Conservation (phyloP, 2,329 filamentous ascomycete species). For the Leptographium lundbergii region DNA sequence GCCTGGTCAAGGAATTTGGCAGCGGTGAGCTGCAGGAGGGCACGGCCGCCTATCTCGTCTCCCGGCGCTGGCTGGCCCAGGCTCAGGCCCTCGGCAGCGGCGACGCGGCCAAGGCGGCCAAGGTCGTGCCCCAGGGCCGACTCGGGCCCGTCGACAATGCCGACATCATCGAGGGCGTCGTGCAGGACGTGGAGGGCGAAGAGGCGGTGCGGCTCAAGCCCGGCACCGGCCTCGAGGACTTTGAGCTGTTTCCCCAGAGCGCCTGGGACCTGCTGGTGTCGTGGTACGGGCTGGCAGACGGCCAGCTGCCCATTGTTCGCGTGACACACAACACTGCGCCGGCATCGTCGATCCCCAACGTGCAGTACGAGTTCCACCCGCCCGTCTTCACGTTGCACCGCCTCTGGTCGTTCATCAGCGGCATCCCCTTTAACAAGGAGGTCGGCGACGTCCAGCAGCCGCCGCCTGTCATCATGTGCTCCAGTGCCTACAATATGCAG, state of each 20-base stretch:
- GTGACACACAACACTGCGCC: slow-evolving; percentile 64
- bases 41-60: slow-evolving; percentile 67
- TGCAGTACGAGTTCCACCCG: slow-evolving; percentile 74
- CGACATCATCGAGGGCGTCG: slow-evolving; percentile 56
- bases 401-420: slow-evolving; percentile 49
- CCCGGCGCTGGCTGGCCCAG: slow-evolving; percentile 62
- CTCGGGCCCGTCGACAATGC: slow-evolving; percentile 81
- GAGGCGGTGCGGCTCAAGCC: slow-evolving; percentile 63
- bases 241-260: slow-evolving; percentile 62
- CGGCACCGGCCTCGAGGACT: slow-evolving; percentile 56
- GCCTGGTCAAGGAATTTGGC: slow-evolving; percentile 41
- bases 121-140: slow-evolving; percentile 45
- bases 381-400: slow-evolving; percentile 78
- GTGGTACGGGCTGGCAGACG: slow-evolving; percentile 68
- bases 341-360: slow-evolving; percentile 45
- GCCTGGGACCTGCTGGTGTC: slow-evolving; percentile 71
- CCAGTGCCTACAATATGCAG: slow-evolving; percentile 55
- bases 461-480: slow-evolving; percentile 56
- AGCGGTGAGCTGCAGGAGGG: slow-evolving; percentile 49
- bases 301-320: slow-evolving; percentile 60
- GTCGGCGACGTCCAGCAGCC: slow-evolving; percentile 48
- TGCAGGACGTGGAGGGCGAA: slow-evolving; percentile 34
- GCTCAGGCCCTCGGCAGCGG: slow-evolving; percentile 52
- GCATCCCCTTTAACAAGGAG: slow-evolving; percentile 41
- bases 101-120: slow-evolving; percentile 40